phyloP scores from a whole-genome alignment of 2,329 filamentous ascomycete species.

The Mollisia scopiformis region DNA sequence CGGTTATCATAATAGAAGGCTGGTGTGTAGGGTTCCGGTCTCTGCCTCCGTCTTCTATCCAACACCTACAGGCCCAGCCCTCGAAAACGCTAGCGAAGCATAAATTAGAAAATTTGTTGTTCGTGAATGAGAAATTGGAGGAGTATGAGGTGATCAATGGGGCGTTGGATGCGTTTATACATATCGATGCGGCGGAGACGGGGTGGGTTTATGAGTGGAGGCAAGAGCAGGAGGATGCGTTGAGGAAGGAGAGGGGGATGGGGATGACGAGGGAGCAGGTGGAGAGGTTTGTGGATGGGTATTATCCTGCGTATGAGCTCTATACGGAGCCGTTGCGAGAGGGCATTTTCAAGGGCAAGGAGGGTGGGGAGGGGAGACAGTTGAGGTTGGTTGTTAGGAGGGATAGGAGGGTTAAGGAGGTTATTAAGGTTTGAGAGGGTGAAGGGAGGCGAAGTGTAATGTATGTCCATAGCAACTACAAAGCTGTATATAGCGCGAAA shows the following conservation, averaged over 20 bases:
- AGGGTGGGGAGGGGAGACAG: conserved; percentile 45
- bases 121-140: conserved; percentile 61
- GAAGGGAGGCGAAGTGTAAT: not conserved
- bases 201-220: conserved; percentile 70
- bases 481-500: conserved; percentile 10
- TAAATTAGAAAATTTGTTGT: conserved; percentile 55
- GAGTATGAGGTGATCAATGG: conserved; percentile 62
- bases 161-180: conserved; percentile 64
- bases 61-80: conserved; percentile 43
- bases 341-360: conserved; percentile 46
- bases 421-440: conserved; percentile 32
- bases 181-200: conserved; percentile 64
- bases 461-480: conserved; percentile 26
- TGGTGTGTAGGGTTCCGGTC: conserved; percentile 74
- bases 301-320: conserved; percentile 58
- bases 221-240: conserved; percentile 62
- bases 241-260: conserved; percentile 56
- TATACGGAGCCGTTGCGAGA: conserved; percentile 51
- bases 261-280: conserved; percentile 72
- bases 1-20: conserved; percentile 70
- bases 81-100: conserved; percentile 51
- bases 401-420: conserved; percentile 46
- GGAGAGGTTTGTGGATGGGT: conserved; percentile 65
- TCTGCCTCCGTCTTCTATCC: conserved; percentile 48
- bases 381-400: conserved; percentile 52